Conservation (phyloP, 1,284 basidiomycete genomes). For the Fomitopsis schrenkii region DNA sequence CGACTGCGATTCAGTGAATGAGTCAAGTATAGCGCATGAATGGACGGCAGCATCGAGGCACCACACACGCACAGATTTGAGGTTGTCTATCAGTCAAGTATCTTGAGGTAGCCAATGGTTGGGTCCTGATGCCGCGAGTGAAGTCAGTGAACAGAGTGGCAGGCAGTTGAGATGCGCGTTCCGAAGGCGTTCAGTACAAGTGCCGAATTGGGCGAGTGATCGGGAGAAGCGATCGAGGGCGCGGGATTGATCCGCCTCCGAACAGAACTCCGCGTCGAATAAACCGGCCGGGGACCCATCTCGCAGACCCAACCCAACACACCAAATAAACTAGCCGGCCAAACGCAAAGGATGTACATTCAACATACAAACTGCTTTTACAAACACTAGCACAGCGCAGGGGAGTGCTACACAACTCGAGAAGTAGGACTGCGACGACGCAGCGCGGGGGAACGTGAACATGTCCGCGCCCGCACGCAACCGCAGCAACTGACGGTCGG, state of each 20-base stretch:
- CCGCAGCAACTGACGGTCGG: not conserved
- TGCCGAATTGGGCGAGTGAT: not conserved
- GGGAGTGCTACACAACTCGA: not conserved
- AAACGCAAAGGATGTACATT: not conserved
- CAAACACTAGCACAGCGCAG: not conserved
- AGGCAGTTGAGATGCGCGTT: not conserved
- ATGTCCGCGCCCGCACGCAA: not conserved
- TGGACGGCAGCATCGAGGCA: no score
- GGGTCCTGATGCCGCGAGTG: no score
- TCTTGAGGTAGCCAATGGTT: no score
- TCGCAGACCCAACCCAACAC: not conserved
- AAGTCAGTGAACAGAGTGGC: not conserved
- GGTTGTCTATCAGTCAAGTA: not conserved
- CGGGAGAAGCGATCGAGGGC: not conserved
- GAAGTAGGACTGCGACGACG: not conserved
- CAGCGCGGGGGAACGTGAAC: not conserved
- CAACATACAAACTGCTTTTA: not conserved
- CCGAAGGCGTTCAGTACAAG: not conserved
- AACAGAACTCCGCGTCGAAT: not conserved
- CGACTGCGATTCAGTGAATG: no score
- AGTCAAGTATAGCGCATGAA: no score
- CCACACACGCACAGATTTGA: not conserved
- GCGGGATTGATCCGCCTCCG: not conserved
- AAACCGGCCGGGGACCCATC: no score
- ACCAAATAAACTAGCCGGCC: not conserved